A percentile compares a stretch with the other conserved stretches of the same genome.
phyloP scores from a whole-genome alignment of 1,139 yeast genomes.

The Hemisphaericaspora xylofermentans region DNA sequence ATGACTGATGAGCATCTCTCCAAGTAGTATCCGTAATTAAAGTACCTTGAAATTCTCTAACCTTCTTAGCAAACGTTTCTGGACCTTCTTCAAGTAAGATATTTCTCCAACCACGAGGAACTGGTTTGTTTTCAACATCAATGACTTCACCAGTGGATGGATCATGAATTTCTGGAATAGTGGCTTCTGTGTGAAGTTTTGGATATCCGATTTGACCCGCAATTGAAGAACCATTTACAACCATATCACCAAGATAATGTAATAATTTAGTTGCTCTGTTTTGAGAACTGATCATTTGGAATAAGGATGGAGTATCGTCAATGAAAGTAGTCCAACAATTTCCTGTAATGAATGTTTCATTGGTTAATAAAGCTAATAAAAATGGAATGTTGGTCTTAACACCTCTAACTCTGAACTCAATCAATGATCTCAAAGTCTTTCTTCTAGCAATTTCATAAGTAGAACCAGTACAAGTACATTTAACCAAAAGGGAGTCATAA shows the following conservation, averaged over 20 bases:
- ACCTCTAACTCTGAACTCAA: constrained; percentile 97
- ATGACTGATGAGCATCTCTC: constrained; percentile 99
- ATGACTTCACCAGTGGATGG: constrained; percentile 52
- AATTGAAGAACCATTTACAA: constrained; percentile 92
- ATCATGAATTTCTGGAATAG: constrained; percentile 70
- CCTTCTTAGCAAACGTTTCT: constrained; percentile 81
- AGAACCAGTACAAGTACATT: constrained; percentile 94
- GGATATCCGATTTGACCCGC: constrained; percentile 95
- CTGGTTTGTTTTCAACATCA: constrained; percentile 56
- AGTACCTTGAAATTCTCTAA: constrained; percentile 81
- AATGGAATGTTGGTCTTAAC: constrained; percentile 98
- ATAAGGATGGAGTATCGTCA: constrained; percentile 94
- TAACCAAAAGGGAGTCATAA: constrained; percentile 97
- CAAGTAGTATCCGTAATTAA: constrained; percentile 97
- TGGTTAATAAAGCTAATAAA: constrained; percentile 86
- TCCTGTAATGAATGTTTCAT: constrained; percentile 85
- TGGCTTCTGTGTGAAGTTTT: constrained; percentile 71
- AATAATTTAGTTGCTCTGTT: constrained; percentile 95
- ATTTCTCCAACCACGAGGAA: constrained; percentile 88
- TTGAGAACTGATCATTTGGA: constrained; percentile 92
- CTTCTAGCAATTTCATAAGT: constrained; percentile 96
- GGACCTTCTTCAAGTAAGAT: constrained; percentile 84
- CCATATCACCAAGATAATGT: constrained; percentile 85
- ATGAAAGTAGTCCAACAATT: constrained; percentile 98
- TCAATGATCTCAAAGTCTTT: constrained; percentile 94